Evolutionary conservation across 1,284 basidiomycete genomes (phyloP).

Genomic region (Leccinum huronense): DNA sequence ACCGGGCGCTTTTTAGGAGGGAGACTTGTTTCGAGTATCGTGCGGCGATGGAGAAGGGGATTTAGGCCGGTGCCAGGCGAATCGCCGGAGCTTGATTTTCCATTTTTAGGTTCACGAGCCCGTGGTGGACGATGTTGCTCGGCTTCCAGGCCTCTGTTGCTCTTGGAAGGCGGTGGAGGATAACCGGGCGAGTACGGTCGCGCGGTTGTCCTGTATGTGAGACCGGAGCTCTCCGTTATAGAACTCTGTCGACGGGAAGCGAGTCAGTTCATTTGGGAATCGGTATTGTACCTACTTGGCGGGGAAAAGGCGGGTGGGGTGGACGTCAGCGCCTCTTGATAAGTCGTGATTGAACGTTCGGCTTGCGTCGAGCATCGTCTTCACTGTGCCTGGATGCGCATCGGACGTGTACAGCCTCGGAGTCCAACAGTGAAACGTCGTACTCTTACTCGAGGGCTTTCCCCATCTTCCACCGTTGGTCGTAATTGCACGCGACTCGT

Average conservation of each 20-base stretch:
- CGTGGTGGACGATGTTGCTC: constrained; percentile 19
- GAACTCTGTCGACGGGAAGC: constrained; percentile 60
- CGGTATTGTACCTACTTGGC: constrained; percentile 54
- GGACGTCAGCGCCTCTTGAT: no score
- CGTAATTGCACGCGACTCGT: constrained; percentile 53
- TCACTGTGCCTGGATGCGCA: constrained; percentile 39
- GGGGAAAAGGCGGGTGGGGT: not conserved
- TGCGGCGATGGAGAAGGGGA: constrained; percentile 44
- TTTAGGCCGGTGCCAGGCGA: not conserved
- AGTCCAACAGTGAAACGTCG: constrained; percentile 59
- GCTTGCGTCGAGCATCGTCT: constrained; percentile 61
- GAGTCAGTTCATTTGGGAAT: constrained; percentile 54
- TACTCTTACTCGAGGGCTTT: constrained; percentile 56
- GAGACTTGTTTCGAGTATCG: constrained; percentile 57
- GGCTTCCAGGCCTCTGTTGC: constrained; percentile 53
- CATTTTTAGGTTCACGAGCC: not conserved
- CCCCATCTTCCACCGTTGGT: constrained; percentile 57
- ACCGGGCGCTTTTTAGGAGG: constrained; percentile 39
- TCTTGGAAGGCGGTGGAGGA: constrained; percentile 48
- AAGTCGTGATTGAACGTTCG: not conserved
- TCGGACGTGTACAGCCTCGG: constrained; percentile 48
- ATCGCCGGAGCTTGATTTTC: not conserved
- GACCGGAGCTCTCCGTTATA: constrained; percentile 55
- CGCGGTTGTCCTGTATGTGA: constrained; percentile 39
- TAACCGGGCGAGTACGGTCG: constrained; percentile 42